These are phyloP conservation scores for Neurospora sp. DNA, from an alignment of 495 filamentous ascomycete species.

Conservation along the genomic window DNA sequence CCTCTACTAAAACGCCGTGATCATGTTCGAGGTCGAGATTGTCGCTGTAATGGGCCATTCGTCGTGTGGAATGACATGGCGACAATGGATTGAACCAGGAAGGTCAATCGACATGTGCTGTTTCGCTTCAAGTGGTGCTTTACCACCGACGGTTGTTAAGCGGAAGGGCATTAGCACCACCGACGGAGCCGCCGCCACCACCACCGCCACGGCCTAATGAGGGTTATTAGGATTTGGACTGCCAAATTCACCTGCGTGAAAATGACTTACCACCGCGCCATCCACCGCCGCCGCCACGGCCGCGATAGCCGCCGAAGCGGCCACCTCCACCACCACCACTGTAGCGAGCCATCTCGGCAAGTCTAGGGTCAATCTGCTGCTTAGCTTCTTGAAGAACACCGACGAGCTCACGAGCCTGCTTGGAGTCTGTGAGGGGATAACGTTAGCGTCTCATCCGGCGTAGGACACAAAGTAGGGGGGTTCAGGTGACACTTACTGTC, in stretches of 20 bases:
- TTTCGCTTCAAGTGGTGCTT: neutral
- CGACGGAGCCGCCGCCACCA: slow-evolving; percentile 5
- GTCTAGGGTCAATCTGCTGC: slow-evolving; percentile 93
- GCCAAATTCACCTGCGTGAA: slow-evolving; percentile 28
- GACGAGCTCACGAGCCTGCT: slow-evolving; percentile 93
- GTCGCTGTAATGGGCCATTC: slow-evolving; percentile 1
- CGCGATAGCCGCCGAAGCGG: slow-evolving; percentile 50
- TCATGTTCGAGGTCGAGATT: slow-evolving; percentile 6
- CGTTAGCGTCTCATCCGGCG: slow-evolving; percentile 22
- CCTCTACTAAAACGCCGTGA: slow-evolving; percentile 16
- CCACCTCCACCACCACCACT: slow-evolving; percentile 75
- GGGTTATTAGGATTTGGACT: neutral
- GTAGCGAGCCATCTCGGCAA: slow-evolving; percentile 92
- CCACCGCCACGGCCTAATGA: neutral
- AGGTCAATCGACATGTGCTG: neutral
- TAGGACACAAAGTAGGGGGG: neutral
- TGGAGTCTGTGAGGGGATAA: slow-evolving; percentile 55
- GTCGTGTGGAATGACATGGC: neutral
- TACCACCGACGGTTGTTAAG: slow-evolving; percentile 41
- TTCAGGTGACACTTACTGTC: slow-evolving; percentile 62
- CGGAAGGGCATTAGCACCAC: slow-evolving; percentile 36
- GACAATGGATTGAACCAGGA: neutral
- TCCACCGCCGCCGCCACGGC: slow-evolving; percentile 29
- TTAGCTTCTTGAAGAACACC: slow-evolving; percentile 89
- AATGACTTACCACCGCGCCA: slow-evolving; percentile 32